Evolutionary conservation across 805 yeast species (phyloP).

Genomic region (Hyphopichia homilentoma): DNA sequence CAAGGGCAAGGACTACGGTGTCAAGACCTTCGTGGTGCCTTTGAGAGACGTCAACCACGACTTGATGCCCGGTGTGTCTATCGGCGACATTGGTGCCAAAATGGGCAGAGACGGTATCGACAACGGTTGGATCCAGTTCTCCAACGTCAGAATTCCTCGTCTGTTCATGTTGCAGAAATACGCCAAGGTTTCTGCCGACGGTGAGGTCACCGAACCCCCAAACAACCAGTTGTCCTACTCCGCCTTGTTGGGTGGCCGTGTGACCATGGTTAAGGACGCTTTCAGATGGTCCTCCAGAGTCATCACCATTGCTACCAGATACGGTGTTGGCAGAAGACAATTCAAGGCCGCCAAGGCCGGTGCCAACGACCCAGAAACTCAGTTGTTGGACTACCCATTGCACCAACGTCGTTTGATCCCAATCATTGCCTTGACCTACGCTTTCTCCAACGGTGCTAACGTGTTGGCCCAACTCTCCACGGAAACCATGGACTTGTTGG

Average conservation of each 20-base stretch:
- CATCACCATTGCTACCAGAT: slow-evolving; percentile 76
- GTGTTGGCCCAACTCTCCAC: slow-evolving; percentile 54
- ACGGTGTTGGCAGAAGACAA: slow-evolving; percentile 84
- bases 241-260: slow-evolving; percentile 82
- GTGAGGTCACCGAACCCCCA: slow-evolving; percentile 70
- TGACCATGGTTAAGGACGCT: slow-evolving; percentile 80
- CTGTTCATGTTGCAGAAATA: slow-evolving; percentile 75
- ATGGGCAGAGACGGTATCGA: slow-evolving; percentile 95
- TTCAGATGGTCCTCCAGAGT: slow-evolving; percentile 74
- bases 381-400: slow-evolving; percentile 75
- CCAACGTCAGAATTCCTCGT: slow-evolving; percentile 75
- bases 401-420: slow-evolving; percentile 86
- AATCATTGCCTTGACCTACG: slow-evolving; percentile 67
- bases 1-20: slow-evolving; percentile 80
- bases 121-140: slow-evolving; percentile 92
- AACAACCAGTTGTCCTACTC: slow-evolving; percentile 83
- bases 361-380: slow-evolving; percentile 48
- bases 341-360: slow-evolving; percentile 45
- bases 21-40: slow-evolving; percentile 87
- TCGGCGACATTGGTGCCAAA: slow-evolving; percentile 89
- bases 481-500: slow-evolving; percentile 49
- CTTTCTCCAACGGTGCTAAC: slow-evolving; percentile 65
- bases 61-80: slow-evolving; percentile 67
- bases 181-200: slow-evolving; percentile 59
- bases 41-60: slow-evolving; percentile 69